Evolutionary conservation across 2,329 filamentous ascomycete genomes (phyloP).

Genomic region (Laburnicola sp.): DNA sequence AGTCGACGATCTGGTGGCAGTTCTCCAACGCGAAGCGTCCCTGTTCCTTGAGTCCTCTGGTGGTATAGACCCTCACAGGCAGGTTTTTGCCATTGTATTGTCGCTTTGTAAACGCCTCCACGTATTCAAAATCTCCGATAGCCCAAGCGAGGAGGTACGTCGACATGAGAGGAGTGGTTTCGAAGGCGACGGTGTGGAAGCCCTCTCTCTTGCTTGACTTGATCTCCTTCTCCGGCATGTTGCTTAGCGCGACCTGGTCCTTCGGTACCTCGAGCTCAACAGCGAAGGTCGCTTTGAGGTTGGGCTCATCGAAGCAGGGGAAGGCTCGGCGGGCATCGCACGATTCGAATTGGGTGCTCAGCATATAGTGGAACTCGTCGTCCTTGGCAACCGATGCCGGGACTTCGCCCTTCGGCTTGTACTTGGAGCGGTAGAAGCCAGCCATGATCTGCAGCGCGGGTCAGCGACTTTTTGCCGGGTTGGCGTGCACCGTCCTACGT

Average conservation of each 20-base stretch:
- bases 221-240: slow-evolving; percentile 85
- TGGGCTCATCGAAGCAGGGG: slow-evolving; percentile 97
- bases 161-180: slow-evolving; percentile 90
- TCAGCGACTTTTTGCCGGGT: neutral
- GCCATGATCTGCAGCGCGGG: slow-evolving; percentile 62
- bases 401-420: slow-evolving; percentile 76
- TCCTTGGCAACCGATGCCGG: slow-evolving; percentile 77
- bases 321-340: slow-evolving; percentile 94
- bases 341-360: slow-evolving; percentile 97
- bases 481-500: slow-evolving; percentile 52
- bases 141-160: slow-evolving; percentile 96
- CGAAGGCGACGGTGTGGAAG: slow-evolving; percentile 83
- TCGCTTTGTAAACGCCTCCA: slow-evolving; percentile 86
- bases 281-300: slow-evolving; percentile 94
- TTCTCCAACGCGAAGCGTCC: slow-evolving; percentile 87
- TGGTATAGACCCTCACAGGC: slow-evolving; percentile 94
- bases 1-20: slow-evolving; percentile 90
- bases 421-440: slow-evolving; percentile 92
- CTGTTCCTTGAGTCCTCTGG: slow-evolving; percentile 89
- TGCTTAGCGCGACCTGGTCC: slow-evolving; percentile 86
- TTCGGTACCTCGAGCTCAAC: slow-evolving; percentile 89
- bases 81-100: slow-evolving; percentile 89
- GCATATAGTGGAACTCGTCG: slow-evolving; percentile 65
- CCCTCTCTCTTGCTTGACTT: slow-evolving; percentile 71
- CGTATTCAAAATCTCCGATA: slow-evolving; percentile 93